Evolutionary conservation across 495 filamentous ascomycete species (phyloP), one percentile per base, ranked within the genome.

Genomic region (Penicillium goetzii): DNA sequence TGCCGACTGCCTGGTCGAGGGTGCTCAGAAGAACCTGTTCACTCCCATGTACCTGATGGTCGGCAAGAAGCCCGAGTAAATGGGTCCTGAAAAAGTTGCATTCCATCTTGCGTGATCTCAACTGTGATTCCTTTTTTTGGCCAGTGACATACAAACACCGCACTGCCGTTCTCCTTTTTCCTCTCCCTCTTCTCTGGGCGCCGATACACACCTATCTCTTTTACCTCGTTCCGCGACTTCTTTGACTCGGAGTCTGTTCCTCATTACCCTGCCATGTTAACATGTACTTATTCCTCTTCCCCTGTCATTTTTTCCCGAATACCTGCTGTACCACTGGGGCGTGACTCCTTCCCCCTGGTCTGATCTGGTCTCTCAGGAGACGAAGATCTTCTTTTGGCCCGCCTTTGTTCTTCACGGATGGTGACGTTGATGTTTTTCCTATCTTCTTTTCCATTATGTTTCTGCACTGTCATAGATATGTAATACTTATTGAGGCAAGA

Each of bases 31-130:
- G 84, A 91, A 97, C 73, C 84, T 99, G 19, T 99, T 99, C 81
- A 99, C 95, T 0, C 95, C 95, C 40, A 99, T 99, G 95, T 98
- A 97, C 82, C 81, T 99, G 75, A 97, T 99, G 95, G 88, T 99
- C 60, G 95, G 86, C 40, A 86, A 92, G 79, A 99, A 99, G 83
- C 92, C 94, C 50, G 75, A 80, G 75, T 82, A 80, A 74, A 70
- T 47, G 15, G 30, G 51, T 19, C 7, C n/a, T 32, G 17, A 17
- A 55, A 55, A 38, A 34, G 33, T 55, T 33, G 30, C 52, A 38
- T 55, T 28, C 56, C 38, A 30, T 50, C 12, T 58, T 56, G 2
- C 23, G 21, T 55, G 52, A 55, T 55, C 21, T 32, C 59, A 15
- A 30, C 32, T 43, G 36, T 10, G 36, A 36, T 38, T 36, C 8